Percentiles rank a stretch among this genome's conserved stretches.
phyloP scores from a whole-genome alignment of 2,329 filamentous ascomycete genomes.

The Epichloe bromicola region DNA sequence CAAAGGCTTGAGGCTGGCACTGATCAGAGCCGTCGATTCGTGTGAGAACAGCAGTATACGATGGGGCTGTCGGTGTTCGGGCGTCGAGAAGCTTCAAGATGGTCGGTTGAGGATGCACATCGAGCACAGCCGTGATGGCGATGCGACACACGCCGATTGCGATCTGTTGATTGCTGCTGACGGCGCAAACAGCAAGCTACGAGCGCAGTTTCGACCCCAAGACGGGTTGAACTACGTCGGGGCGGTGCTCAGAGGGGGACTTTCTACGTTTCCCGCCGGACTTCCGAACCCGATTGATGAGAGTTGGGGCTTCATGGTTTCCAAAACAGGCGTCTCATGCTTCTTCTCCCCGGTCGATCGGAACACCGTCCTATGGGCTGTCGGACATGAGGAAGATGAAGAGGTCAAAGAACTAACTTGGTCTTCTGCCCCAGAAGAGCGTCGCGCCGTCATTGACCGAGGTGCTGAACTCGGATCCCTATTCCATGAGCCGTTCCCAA shows the following conservation, averaged over 20 bases:
- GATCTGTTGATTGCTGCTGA: no score
- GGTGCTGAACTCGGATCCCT: no score
- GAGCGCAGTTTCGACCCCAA: conserved; percentile 24
- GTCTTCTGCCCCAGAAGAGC: conserved; percentile 10
- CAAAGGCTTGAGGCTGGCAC: no score
- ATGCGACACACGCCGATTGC: no score
- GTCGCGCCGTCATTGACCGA: conserved; percentile 17
- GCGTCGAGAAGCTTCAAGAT: no score
- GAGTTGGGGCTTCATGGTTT: conserved; percentile 22
- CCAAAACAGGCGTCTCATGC: conserved; percentile 20
- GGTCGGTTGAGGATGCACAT: conserved; percentile 1
- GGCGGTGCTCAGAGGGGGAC: conserved; percentile 21
- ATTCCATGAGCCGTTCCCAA: no score
- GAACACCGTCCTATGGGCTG: conserved; percentile 23
- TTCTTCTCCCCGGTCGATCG: conserved; percentile 28
- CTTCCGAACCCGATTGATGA: conserved; percentile 18
- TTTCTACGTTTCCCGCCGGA: conserved; percentile 17
- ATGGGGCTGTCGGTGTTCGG: no score
- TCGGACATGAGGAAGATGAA: conserved; percentile 18
- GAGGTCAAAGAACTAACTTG: conserved; percentile 8
- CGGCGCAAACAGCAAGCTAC: no score
- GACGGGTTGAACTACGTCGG: conserved; percentile 23
- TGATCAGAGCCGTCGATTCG: no score
- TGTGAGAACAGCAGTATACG: no score
- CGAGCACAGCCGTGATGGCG: no score